Evolutionary conservation across 169 alveolate genomes (phyloP).

Genomic region (Blepharisma undulans): DNA sequence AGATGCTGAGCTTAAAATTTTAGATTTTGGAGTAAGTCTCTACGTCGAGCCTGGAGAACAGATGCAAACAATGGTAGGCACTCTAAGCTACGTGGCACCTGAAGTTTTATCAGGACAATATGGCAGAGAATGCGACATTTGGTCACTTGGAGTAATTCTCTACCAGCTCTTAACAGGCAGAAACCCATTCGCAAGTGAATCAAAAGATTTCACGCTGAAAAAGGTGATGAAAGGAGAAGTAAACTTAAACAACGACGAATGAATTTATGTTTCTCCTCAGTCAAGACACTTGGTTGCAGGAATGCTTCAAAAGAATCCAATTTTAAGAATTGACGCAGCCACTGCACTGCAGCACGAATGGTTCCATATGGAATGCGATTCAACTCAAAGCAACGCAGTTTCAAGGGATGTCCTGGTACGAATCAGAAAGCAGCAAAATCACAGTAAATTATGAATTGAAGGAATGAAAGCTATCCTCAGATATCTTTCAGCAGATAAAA

Average conservation of each 20-base stretch:
- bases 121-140: constrained; percentile 28
- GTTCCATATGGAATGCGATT: constrained; percentile 11
- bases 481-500: background rate
- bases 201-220: background rate
- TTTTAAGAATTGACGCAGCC: constrained; percentile 23
- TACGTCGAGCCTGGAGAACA: background rate
- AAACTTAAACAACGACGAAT: background rate
- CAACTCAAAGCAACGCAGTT: background rate
- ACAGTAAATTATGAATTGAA: constrained; percentile 18
- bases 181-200: background rate
- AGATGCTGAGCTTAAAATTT: constrained; percentile 18
- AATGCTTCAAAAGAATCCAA: constrained; percentile 31
- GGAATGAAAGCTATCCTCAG: constrained; percentile 31
- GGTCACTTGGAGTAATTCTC: constrained; percentile 33
- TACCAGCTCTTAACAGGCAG: constrained; percentile 20
- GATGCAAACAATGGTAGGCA: constrained; percentile 25
- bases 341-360: constrained; percentile 43
- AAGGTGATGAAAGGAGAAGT: constrained; percentile 66
- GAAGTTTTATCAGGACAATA: constrained; percentile 35
- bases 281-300: constrained; percentile 34
- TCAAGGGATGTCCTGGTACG: background rate
- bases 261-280: background rate
- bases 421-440: constrained; percentile 4
- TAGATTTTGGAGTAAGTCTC: constrained; percentile 57
- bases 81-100: constrained; percentile 35